Conservation (phyloP, 78 protist species). For the Chrysochromulina parva region DNA sequence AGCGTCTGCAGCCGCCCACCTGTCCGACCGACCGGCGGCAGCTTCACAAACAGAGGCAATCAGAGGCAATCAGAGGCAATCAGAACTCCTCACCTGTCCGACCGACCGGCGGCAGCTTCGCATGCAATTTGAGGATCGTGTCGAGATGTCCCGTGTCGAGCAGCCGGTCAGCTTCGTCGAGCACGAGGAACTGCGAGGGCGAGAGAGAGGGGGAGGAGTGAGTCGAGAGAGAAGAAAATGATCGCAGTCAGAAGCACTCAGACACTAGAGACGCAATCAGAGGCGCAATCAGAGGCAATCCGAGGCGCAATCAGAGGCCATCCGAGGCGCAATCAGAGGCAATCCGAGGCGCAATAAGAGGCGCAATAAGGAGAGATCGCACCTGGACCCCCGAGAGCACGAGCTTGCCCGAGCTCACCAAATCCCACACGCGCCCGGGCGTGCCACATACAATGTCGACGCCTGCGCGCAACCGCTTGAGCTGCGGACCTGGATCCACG, state of each 20-base stretch:
- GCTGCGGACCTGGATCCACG: neutral
- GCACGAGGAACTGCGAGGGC: constrained; percentile 63
- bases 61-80: too few relatives aligned
- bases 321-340: too few relatives aligned
- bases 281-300: too few relatives aligned
- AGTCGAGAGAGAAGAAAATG: too few relatives aligned
- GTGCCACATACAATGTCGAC: constrained; percentile 86
- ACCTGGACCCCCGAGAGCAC: constrained; percentile 16
- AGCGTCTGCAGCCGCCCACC: constrained; percentile 39
- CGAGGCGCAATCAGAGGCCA: too few relatives aligned
- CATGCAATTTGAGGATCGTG: neutral
- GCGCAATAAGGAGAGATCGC: too few relatives aligned
- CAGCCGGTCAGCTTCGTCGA: constrained; percentile 87
- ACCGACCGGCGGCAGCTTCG: neutral
- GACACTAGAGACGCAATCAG: too few relatives aligned
- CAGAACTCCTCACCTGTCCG: too few relatives aligned
- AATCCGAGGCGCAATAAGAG: too few relatives aligned
- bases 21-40: neutral
- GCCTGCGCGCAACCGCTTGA: constrained; percentile 30
- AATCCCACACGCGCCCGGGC: constrained; percentile 69
- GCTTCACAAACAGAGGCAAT: too few relatives aligned
- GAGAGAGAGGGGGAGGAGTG: too few relatives aligned
- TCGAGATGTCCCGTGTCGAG: constrained; percentile 6
- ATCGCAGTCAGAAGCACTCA: too few relatives aligned
- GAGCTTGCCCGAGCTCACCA: constrained; percentile 50